These are phyloP conservation scores for Lasiosphaeria miniovina DNA, from an alignment of 495 filamentous ascomycete genomes.

Conservation along the genomic window DNA sequence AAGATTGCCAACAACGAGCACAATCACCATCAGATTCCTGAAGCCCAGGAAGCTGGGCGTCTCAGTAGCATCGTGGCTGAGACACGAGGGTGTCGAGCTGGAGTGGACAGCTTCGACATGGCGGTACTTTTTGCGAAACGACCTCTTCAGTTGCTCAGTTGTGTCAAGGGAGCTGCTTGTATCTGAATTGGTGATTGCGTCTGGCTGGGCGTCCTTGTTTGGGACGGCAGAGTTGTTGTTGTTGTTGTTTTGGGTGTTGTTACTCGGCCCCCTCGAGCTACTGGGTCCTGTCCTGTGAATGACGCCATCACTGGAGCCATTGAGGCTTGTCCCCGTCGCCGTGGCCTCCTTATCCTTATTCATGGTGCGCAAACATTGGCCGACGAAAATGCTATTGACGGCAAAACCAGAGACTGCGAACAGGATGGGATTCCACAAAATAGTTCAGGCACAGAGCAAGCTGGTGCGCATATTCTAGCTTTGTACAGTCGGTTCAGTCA, in stretches of 20 bases:
- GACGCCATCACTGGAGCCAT: conserved; percentile 18
- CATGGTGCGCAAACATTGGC: conserved; percentile 17
- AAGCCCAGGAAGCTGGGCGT: conserved; percentile 89
- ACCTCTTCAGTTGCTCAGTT: conserved; percentile 22
- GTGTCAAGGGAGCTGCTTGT: conserved; percentile 14
- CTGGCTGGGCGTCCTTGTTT: conserved; percentile 1
- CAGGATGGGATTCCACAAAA: not conserved
- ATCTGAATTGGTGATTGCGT: conserved; percentile 2
- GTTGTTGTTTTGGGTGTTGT: not conserved
- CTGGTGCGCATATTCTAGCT: no score
- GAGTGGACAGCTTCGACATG: conserved; percentile 87
- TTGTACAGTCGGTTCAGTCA: no score
- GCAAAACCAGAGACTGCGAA: not conserved
- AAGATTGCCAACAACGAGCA: conserved; percentile 88
- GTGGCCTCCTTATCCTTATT: conserved; percentile 12
- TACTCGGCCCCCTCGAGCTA: not conserved
- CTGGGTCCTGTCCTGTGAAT: conserved; percentile 1
- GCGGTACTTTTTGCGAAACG: conserved; percentile 62
- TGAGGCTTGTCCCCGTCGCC: not conserved
- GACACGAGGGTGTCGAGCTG: conserved; percentile 64
- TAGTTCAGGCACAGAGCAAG: no score
- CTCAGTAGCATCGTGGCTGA: conserved; percentile 74
- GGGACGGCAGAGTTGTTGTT: conserved; percentile 24
- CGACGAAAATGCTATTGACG: not conserved
- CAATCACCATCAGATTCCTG: conserved; percentile 92